These are phyloP conservation scores for Fusarium protoensiforme DNA, from an alignment of 2,329 filamentous ascomycete genomes.

Conservation along the genomic window DNA sequence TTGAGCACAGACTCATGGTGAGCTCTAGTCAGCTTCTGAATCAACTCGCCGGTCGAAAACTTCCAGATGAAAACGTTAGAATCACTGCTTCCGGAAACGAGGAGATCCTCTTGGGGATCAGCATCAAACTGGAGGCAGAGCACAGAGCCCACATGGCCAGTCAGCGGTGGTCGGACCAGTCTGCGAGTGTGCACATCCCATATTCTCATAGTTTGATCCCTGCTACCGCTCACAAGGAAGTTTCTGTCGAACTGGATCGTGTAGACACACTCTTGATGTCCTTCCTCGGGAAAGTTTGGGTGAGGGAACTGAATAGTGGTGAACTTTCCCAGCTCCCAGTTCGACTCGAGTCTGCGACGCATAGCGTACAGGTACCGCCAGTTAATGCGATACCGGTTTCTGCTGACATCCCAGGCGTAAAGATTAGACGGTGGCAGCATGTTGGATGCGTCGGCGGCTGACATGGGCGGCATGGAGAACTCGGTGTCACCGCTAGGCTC, in stretches of 20 bases:
- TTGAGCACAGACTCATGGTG: slow-evolving; percentile 94
- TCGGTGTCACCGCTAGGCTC: slow-evolving; percentile 49
- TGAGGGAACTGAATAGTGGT: slow-evolving; percentile 92
- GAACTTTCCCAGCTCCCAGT: slow-evolving; percentile 88
- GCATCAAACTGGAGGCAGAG: slow-evolving; percentile 96
- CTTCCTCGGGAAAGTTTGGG: slow-evolving; percentile 81
- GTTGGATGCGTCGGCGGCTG: slow-evolving; percentile 43
- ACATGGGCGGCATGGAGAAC: slow-evolving; percentile 45
- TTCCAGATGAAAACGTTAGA: slow-evolving; percentile 90
- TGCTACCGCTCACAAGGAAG: slow-evolving; percentile 91
- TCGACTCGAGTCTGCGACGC: slow-evolving; percentile 84
- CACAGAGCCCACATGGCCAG: slow-evolving; percentile 86
- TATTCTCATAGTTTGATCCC: slow-evolving; percentile 87
- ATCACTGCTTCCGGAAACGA: slow-evolving; percentile 96
- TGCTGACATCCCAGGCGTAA: slow-evolving; percentile 62
- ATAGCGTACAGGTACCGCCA: slow-evolving; percentile 96
- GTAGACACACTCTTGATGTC: slow-evolving; percentile 93
- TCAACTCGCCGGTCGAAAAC: slow-evolving; percentile 87
- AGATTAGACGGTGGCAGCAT: slow-evolving; percentile 57
- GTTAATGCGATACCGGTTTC: slow-evolving; percentile 74
- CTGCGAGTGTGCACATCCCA: slow-evolving; percentile 90
- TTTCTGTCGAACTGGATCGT: slow-evolving; percentile 89
- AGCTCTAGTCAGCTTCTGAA: slow-evolving; percentile 80
- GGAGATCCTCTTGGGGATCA: slow-evolving; percentile 84
- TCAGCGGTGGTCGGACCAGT: slow-evolving; percentile 77